Conservation (phyloP, 176 grass and related monocot genomes). For the Poa annua region DNA sequence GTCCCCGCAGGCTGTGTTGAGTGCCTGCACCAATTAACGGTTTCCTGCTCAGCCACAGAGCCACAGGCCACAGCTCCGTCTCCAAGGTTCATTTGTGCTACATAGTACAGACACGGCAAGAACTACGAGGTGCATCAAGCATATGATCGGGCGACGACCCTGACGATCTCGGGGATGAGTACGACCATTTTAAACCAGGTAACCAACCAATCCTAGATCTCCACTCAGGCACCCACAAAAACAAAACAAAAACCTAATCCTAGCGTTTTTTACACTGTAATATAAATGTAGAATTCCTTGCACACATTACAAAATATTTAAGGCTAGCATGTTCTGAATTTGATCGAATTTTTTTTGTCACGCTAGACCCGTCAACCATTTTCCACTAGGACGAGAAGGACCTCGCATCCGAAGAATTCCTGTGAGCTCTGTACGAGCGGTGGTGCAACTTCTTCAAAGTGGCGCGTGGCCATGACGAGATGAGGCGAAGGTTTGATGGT, state of each 20-base stretch:
- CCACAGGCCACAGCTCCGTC: no score
- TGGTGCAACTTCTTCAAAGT: constrained; percentile 22
- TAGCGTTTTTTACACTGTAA: no score
- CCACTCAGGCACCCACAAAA: no score
- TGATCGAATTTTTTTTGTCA: neutral
- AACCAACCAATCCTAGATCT: neutral
- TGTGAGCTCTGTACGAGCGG: constrained; percentile 41
- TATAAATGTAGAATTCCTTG: no score
- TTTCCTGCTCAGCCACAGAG: no score
- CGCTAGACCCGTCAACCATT: neutral
- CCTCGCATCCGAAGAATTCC: constrained; percentile 25
- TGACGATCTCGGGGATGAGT: neutral
- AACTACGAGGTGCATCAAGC: no score
- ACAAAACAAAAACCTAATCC: no score
- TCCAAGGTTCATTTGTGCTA: no score
- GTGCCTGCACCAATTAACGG: no score
- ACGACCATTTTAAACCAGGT: neutral
- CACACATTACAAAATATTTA: neutral
- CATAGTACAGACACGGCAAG: no score
- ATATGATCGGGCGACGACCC: neutral
- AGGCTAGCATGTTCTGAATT: neutral
- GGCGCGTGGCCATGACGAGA: constrained; percentile 13
- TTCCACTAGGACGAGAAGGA: constrained; percentile 28
- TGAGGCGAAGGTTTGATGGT: constrained; percentile 14
- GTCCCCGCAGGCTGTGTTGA: no score